phyloP scores from a whole-genome alignment of 208 protist species.

The Leptomonas pyrrhocoris region DNA sequence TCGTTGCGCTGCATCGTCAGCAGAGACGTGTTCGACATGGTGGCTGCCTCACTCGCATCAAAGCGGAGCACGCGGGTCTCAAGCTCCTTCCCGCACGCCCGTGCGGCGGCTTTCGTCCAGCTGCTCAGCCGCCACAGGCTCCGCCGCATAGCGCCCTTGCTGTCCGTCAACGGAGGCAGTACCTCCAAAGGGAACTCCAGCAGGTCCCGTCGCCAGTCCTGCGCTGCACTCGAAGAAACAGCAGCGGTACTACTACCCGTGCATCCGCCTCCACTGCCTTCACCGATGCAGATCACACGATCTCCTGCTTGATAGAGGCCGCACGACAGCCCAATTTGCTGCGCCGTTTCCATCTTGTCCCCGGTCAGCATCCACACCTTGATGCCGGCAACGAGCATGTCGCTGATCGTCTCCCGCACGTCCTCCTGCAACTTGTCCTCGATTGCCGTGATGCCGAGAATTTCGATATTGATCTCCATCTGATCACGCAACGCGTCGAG shows the following conservation, averaged over 20 bases:
- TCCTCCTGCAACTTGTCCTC: constrained; percentile 97
- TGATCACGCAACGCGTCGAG: constrained; percentile 50
- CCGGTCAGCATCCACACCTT: constrained; percentile 98
- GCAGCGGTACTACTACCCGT: not conserved
- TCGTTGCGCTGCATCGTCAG: constrained; percentile 7
- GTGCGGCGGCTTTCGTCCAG: not conserved
- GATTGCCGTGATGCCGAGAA: constrained; percentile 96
- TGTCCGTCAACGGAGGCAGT: constrained; percentile 9
- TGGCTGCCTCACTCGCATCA: constrained; percentile 1
- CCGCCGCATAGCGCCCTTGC: not conserved
- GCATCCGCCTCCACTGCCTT: constrained; percentile 2
- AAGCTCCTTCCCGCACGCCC: constrained; percentile 18
- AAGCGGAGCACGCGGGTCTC: constrained; percentile 22
- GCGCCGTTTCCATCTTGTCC: constrained; percentile 98
- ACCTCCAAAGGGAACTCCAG: constrained; percentile 19
- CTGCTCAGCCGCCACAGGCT: not conserved
- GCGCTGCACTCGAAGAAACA: not conserved
- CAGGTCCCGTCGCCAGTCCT: constrained; percentile 21
- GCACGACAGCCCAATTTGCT: constrained; percentile 94
- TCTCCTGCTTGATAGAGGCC: constrained; percentile 59
- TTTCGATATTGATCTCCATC: constrained; percentile 86
- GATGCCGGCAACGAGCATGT: constrained; percentile 80
- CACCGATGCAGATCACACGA: constrained; percentile 56
- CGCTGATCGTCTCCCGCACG: constrained; percentile 90
- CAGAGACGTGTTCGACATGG: constrained; percentile 21